A percentile compares a stretch with the other conserved stretches of the same genome.
phyloP scores from a whole-genome alignment of 1,284 basidiomycete genomes.

The Malassezia globosa region DNA sequence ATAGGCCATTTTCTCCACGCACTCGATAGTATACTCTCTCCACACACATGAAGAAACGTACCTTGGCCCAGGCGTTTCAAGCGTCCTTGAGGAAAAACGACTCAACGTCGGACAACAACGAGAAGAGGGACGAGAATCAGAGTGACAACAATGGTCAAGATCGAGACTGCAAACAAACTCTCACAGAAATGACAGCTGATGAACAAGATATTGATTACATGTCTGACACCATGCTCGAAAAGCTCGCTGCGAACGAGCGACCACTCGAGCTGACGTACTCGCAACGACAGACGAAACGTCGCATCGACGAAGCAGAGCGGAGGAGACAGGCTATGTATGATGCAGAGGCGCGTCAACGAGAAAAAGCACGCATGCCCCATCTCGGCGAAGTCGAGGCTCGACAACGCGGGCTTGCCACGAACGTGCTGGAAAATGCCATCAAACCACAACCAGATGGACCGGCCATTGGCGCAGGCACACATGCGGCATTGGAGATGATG shows the following conservation, averaged over 20 bases:
- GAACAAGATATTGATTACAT: slow-evolving; percentile 12
- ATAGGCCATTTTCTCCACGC: no score
- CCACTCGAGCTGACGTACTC: slow-evolving; percentile 9
- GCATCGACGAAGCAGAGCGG: not conserved
- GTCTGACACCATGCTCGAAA: slow-evolving; percentile 8
- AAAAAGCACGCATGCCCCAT: slow-evolving; percentile 4
- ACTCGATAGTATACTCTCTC: no score
- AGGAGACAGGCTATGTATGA: slow-evolving; percentile 5
- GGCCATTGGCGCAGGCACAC: slow-evolving; percentile 6
- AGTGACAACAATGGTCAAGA: no score
- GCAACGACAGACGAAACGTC: not conserved
- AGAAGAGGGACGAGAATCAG: no score
- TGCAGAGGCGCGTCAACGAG: slow-evolving; percentile 4
- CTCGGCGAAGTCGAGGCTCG: slow-evolving; percentile 10
- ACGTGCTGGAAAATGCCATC: slow-evolving; percentile 1
- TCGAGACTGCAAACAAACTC: not conserved
- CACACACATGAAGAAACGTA: slow-evolving; percentile 5
- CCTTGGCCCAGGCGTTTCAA: slow-evolving; percentile 13
- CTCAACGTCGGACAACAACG: no score
- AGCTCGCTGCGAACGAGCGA: slow-evolving; percentile 2
- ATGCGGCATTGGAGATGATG: slow-evolving; percentile 30
- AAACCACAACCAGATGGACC: slow-evolving; percentile 1
- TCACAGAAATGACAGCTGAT: not conserved
- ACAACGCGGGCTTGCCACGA: not conserved
- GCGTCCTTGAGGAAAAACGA: slow-evolving; percentile 1